These are phyloP conservation scores for Neocatenulostroma microsporum DNA, from an alignment of 2,329 filamentous ascomycete species.

Conservation along the genomic window DNA sequence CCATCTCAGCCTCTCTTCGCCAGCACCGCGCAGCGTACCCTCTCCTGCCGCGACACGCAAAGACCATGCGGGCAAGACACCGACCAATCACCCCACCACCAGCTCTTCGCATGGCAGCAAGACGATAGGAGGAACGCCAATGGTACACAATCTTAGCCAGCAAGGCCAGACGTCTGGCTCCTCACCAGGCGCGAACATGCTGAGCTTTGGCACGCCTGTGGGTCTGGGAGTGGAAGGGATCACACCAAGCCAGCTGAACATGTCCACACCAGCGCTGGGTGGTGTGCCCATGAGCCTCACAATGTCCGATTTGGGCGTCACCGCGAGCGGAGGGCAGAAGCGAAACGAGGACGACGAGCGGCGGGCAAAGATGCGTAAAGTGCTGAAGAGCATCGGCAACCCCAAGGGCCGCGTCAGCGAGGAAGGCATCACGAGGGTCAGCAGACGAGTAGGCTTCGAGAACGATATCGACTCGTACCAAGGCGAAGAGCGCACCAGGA, in stretches of 20 bases:
- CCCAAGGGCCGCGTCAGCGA: constrained; percentile 66
- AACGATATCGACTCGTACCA: constrained; percentile 32
- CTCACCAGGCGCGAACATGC: constrained; percentile 19
- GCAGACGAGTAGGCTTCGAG: constrained; percentile 56
- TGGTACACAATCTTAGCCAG: constrained; percentile 26
- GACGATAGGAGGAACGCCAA: constrained; percentile 26
- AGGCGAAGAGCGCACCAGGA: constrained; percentile 11
- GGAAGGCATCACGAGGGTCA: constrained; percentile 64
- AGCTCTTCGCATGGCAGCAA: constrained; percentile 23
- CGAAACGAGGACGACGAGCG: constrained; percentile 48
- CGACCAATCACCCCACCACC: constrained; percentile 27
- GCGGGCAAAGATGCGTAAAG: constrained; percentile 48
- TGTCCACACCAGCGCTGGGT: constrained; percentile 25
- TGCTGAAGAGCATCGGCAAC: constrained; percentile 58
- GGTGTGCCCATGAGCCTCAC: constrained; percentile 36
- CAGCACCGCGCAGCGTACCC: constrained; percentile 27
- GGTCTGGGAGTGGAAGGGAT: constrained; percentile 25
- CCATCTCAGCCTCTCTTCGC: constrained; percentile 36
- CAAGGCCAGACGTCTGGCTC: constrained; percentile 17
- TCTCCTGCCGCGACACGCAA: constrained; percentile 23
- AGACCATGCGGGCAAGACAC: constrained; percentile 32
- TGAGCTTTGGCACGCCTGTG: constrained; percentile 24
- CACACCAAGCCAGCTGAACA: constrained; percentile 36
- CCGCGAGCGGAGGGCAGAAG: constrained; percentile 27
- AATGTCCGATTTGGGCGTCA: constrained; percentile 38